These are phyloP conservation scores for Fusarium veterinarium DNA, from an alignment of 2,329 filamentous ascomycete species.

Conservation along the genomic window DNA sequence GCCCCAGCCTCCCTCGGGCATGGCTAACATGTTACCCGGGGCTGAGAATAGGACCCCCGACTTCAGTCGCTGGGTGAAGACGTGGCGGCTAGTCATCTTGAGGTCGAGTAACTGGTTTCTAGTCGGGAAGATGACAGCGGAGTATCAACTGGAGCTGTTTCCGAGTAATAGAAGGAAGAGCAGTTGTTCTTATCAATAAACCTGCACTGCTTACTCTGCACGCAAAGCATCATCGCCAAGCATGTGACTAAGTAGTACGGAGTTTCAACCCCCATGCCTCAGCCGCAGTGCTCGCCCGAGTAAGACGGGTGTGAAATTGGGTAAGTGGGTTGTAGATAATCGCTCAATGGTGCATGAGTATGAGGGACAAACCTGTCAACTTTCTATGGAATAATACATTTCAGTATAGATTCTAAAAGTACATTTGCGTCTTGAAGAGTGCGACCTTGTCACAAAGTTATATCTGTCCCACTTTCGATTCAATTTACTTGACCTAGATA, in stretches of 20 bases:
- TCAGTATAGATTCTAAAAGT: no score
- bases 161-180: rapidly evolving
- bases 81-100: neutral
- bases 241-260: neutral
- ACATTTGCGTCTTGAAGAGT: no score
- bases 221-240: neutral
- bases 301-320: no score
- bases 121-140: rapidly evolving
- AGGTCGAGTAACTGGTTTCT: rapidly evolving
- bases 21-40: rapidly evolving
- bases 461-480: neutral
- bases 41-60: neutral
- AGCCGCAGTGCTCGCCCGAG: neutral
- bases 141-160: neutral
- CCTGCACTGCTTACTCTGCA: neutral
- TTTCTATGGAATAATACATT: no score
- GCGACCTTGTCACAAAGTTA: rapidly evolving
- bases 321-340: neutral
- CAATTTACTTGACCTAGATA: no score
- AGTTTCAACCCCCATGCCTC: neutral
- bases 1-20: neutral
- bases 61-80: neutral
- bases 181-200: neutral
- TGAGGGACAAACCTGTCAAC: neutral
- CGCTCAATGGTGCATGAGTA: neutral